Evolutionary conservation across 1,139 yeast species (phyloP).

Genomic region (Zygosaccharomyces pseudobailii): DNA sequence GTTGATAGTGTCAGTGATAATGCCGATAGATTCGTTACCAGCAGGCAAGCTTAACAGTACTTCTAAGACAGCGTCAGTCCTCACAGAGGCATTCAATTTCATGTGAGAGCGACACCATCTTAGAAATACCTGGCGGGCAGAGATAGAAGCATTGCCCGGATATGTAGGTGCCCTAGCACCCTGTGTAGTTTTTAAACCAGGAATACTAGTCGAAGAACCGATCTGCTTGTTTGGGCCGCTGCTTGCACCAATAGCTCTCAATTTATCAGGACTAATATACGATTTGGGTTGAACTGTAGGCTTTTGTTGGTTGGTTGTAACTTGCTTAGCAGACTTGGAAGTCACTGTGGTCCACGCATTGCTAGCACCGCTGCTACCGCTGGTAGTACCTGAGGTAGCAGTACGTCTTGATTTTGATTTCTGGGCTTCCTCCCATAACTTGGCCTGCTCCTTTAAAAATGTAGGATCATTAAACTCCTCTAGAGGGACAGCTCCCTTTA

Average conservation of each 20-base stretch:
- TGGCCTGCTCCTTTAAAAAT: slow-evolving; percentile 27
- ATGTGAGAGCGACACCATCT: slow-evolving; percentile 81
- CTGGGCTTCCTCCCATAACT: slow-evolving; percentile 30
- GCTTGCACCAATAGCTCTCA: slow-evolving; percentile 24
- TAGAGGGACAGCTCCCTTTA: slow-evolving; percentile 8
- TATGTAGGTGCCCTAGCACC: slow-evolving; percentile 37
- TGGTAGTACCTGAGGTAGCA: slow-evolving; percentile 8
- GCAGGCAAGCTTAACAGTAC: slow-evolving; percentile 77
- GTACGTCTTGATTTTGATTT: slow-evolving; percentile 16
- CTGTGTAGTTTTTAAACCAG: slow-evolving; percentile 22
- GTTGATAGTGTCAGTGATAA: slow-evolving; percentile 89
- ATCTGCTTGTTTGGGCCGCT: slow-evolving; percentile 19
- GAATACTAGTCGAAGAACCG: slow-evolving; percentile 30
- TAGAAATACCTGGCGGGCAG: slow-evolving; percentile 61
- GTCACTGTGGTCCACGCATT: slow-evolving; percentile 31
- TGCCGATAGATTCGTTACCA: slow-evolving; percentile 67
- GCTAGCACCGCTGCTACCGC: neutral
- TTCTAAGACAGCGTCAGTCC: slow-evolving; percentile 69
- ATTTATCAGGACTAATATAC: slow-evolving; percentile 22
- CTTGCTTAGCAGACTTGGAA: slow-evolving; percentile 12
- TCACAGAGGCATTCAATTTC: slow-evolving; percentile 68
- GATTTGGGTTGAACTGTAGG: slow-evolving; percentile 15
- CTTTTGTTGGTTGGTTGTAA: slow-evolving; percentile 7
- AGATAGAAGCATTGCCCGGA: slow-evolving; percentile 34
- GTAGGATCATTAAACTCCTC: slow-evolving; percentile 24